Percentiles rank a stretch among this genome's conserved stretches.
Conservation (phyloP, 2,329 filamentous ascomycete genomes). For the Colletotrichum eleusines region DNA sequence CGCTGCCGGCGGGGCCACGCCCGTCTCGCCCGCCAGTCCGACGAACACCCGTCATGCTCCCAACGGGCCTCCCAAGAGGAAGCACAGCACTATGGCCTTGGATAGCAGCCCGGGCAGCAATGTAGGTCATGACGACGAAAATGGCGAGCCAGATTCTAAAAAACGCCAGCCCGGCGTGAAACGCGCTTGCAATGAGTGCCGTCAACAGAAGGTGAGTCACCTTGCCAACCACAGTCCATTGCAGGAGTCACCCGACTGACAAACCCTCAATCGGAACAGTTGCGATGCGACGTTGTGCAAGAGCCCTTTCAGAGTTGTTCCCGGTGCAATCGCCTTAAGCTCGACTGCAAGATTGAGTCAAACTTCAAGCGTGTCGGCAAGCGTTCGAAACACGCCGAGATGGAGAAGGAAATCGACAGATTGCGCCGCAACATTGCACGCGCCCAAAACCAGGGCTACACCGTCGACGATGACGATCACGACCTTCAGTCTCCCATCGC, state of each 20-base stretch:
- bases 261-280: conserved; percentile 56
- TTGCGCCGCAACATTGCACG: conserved; percentile 71
- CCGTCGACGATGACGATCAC: conserved; percentile 66
- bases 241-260: conserved; percentile 19
- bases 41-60: conserved; percentile 64
- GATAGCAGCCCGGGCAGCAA: conserved; percentile 73
- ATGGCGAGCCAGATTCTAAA: conserved; percentile 64
- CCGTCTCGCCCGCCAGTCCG: conserved; percentile 68
- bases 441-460: conserved; percentile 70
- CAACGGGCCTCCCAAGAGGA: conserved; percentile 66
- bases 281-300: conserved; percentile 87
- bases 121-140: conserved; percentile 68
- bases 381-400: conserved; percentile 85
- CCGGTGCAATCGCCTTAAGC: conserved; percentile 81
- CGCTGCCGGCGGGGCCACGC: conserved; percentile 60
- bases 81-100: conserved; percentile 65
- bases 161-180: conserved; percentile 78
- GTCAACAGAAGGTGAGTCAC: conserved; percentile 82
- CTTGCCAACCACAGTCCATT: neutral
- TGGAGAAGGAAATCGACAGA: conserved; percentile 84
- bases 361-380: conserved; percentile 90
- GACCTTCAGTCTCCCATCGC: conserved; percentile 71
- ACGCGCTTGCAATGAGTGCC: conserved; percentile 86
- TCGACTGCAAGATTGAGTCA: conserved; percentile 87
- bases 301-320: conserved; percentile 83